Evolutionary conservation across 495 filamentous ascomycete species (phyloP).

Genomic region (Penicillium antarcticum): DNA sequence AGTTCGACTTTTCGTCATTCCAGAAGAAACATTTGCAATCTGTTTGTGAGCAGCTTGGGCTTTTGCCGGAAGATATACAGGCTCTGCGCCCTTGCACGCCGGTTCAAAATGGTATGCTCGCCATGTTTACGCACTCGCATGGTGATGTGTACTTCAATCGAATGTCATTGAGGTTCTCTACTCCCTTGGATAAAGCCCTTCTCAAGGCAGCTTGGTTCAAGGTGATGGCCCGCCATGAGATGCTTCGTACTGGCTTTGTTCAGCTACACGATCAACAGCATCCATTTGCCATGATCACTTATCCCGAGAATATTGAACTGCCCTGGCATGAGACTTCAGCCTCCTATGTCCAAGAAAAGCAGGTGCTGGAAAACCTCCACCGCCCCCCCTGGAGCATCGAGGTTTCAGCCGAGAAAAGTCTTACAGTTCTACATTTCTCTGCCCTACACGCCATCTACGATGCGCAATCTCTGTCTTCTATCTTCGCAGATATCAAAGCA

Average conservation of each 20-base stretch:
- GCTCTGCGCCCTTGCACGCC: conserved; percentile 51
- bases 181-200: conserved; percentile 42
- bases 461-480: conserved; percentile 59
- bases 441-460: conserved; percentile 79
- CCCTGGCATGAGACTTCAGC: conserved; percentile 40
- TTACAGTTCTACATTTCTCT: conserved; percentile 42
- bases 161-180: conserved; percentile 56
- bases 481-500: conserved; percentile 54
- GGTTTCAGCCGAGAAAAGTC: conserved; percentile 18
- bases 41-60: conserved; percentile 25
- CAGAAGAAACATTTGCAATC: conserved; percentile 55
- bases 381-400: conserved; percentile 48
- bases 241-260: conserved; percentile 72
- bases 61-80: conserved; percentile 18
- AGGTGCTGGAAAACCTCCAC: conserved; percentile 34
- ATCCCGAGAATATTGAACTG: conserved; percentile 28
- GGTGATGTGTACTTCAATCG: conserved; percentile 76
- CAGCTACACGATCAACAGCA: conserved; percentile 39
- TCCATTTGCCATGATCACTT: conserved; percentile 67
- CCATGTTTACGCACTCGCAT: conserved; percentile 64
- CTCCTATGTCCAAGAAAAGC: conserved; percentile 12
- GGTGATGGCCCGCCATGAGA: conserved; percentile 55
- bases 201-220: conserved; percentile 58
- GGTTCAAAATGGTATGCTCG: conserved; percentile 79
- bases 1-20: conserved; percentile 32